Evolutionary conservation across 2,329 filamentous ascomycete genomes (phyloP).

Genomic region (Penicillium digitatum): DNA sequence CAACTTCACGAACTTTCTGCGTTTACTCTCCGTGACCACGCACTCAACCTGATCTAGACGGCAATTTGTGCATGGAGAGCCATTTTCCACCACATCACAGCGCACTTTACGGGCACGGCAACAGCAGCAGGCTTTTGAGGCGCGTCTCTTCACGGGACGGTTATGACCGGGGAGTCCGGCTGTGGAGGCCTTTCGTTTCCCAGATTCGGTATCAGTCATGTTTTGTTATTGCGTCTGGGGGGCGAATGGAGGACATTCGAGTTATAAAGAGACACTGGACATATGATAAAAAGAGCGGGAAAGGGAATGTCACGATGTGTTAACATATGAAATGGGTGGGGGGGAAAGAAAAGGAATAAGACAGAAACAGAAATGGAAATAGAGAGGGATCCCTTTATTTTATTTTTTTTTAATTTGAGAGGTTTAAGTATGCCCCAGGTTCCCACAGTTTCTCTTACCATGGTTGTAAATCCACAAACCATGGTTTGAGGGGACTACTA

Average conservation of each 20-base stretch:
- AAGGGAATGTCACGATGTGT: not conserved
- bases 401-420: conserved; percentile 13
- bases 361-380: not conserved
- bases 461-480: not conserved
- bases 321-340: not conserved
- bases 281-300: conserved; percentile 1
- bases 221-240: conserved; percentile 15
- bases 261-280: conserved; percentile 2
- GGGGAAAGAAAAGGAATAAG: not conserved
- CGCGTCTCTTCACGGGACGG: conserved; percentile 71
- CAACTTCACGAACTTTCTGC: conserved; percentile 53
- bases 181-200: conserved; percentile 56
- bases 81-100: conserved; percentile 86
- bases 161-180: conserved; percentile 53
- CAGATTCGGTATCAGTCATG: conserved; percentile 33
- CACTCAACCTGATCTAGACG: conserved; percentile 53
- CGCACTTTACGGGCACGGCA: conserved; percentile 87
- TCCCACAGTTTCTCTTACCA: conserved; percentile 1
- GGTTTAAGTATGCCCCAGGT: conserved; percentile 33
- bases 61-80: conserved; percentile 83
- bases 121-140: conserved; percentile 85
- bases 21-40: conserved; percentile 72
- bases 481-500: conserved; percentile 5
- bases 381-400: conserved; percentile 19
- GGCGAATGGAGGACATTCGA: conserved; percentile 21